phyloP scores from a whole-genome alignment of 148 eudicot genomes.

The Fallopia convolvulus region DNA sequence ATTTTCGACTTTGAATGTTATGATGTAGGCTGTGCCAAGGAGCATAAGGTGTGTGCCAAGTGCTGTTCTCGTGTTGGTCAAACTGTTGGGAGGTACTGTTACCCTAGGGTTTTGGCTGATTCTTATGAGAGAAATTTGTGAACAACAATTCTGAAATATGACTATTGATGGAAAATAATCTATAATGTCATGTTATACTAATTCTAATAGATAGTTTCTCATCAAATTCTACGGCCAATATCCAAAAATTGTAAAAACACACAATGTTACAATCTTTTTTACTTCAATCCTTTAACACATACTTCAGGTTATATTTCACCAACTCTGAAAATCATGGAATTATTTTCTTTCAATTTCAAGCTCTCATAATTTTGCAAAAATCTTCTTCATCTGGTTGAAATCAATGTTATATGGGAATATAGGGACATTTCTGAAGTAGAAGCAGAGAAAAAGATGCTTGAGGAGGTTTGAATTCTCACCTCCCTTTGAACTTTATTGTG shows the following conservation, averaged over 20 bases:
- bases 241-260: too few relatives aligned
- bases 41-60: slow-evolving; percentile 84
- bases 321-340: neutral
- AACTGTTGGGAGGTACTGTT: slow-evolving; percentile 71
- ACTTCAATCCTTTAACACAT: too few relatives aligned
- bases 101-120: neutral
- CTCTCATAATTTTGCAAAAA: neutral
- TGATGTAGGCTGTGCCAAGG: slow-evolving; percentile 78
- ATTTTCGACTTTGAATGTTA: neutral
- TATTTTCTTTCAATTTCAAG: neutral
- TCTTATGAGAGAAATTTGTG: neutral
- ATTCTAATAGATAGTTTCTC: too few relatives aligned
- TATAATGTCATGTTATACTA: too few relatives aligned
- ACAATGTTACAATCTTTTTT: too few relatives aligned
- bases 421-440: slow-evolving; percentile 5
- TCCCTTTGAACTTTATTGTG: neutral
- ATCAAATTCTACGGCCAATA: too few relatives aligned
- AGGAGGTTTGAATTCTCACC: neutral
- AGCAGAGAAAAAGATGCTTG: neutral
- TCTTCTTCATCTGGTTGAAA: neutral
- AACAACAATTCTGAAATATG: neutral
- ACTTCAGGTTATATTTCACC: too few relatives aligned
- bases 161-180: too few relatives aligned
- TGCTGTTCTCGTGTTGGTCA: slow-evolving; percentile 57
- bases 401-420: neutral